phyloP scores from a whole-genome alignment of 495 filamentous ascomycete species.

The Daldinia bambusicola region DNA sequence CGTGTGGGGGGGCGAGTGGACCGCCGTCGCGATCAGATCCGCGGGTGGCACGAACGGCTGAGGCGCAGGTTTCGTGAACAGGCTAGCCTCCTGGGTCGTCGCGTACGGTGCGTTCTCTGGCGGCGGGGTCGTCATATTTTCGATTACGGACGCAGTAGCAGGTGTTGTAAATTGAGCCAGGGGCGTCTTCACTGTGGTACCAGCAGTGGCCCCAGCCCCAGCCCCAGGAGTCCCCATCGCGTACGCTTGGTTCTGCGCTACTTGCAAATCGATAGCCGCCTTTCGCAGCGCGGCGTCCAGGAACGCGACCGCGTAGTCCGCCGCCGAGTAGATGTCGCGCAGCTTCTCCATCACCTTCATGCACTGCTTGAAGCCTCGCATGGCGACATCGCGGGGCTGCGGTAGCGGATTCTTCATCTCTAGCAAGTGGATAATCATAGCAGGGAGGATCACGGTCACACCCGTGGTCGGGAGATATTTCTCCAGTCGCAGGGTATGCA shows the following conservation, averaged over 20 bases:
- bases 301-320: slow-evolving; percentile 87
- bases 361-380: slow-evolving; percentile 83
- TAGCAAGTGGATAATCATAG: slow-evolving; percentile 89
- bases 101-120: slow-evolving; percentile 54
- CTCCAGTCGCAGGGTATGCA: slow-evolving; percentile 75
- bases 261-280: slow-evolving; percentile 67
- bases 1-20: slow-evolving; percentile 49
- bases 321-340: slow-evolving; percentile 84
- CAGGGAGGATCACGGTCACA: slow-evolving; percentile 87
- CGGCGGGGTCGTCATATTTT: slow-evolving; percentile 55
- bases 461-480: slow-evolving; percentile 85
- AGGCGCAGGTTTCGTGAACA: slow-evolving; percentile 35
- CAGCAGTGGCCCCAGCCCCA: too few species aligned
- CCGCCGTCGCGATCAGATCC: slow-evolving; percentile 25
- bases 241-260: slow-evolving; percentile 32
- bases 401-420: slow-evolving; percentile 84
- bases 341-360: slow-evolving; percentile 85
- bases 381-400: slow-evolving; percentile 71
- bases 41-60: slow-evolving; percentile 33
- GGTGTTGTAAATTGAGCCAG: slow-evolving; percentile 37
- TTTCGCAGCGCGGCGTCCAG: slow-evolving; percentile 85
- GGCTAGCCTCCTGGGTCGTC: slow-evolving; percentile 39
- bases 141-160: slow-evolving; percentile 16
- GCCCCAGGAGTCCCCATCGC: slow-evolving; percentile 27
- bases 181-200: slow-evolving; percentile 30